Percentiles rank a stretch among this genome's conserved stretches.
Evolutionary conservation across 176 grass and related monocot species (phyloP).

Genomic region (Oryza officinalis): DNA sequence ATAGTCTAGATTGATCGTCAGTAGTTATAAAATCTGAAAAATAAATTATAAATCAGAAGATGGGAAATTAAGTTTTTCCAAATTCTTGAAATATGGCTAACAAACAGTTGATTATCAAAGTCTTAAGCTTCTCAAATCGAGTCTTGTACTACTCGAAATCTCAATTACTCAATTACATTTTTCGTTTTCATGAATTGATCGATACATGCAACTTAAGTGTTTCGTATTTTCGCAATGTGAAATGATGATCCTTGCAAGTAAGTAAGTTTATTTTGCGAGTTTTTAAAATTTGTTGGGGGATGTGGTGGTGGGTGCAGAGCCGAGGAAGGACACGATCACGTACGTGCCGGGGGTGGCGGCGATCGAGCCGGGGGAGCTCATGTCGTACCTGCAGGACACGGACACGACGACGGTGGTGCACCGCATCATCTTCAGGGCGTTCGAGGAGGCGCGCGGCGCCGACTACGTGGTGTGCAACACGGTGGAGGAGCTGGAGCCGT

Average conservation of each 20-base stretch:
- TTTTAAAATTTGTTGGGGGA: not conserved
- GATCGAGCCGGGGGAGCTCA: constrained; percentile 68
- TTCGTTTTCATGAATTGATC: not conserved
- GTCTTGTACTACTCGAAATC: too few species aligned
- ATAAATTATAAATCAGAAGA: too few species aligned
- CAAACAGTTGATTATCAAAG: too few species aligned
- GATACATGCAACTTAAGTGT: not conserved
- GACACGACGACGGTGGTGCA: constrained; percentile 61
- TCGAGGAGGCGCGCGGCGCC: constrained; percentile 59
- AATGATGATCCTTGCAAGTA: not conserved
- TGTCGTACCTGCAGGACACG: constrained; percentile 58
- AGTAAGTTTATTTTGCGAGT: not conserved
- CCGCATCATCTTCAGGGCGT: constrained; percentile 65
- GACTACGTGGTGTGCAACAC: constrained; percentile 75
- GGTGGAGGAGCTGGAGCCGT: constrained; percentile 67
- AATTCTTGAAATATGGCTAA: too few species aligned
- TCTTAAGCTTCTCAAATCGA: too few species aligned
- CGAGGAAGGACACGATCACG: constrained; percentile 64
- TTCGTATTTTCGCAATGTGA: not conserved
- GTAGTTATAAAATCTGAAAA: too few species aligned
- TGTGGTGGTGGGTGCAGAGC: constrained; percentile 40
- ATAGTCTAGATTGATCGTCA: too few species aligned
- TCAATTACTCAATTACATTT: not conserved
- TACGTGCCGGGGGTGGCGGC: constrained; percentile 68
- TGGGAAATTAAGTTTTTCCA: too few species aligned